phyloP scores from a whole-genome alignment of 192 early-diverging fungal species.

The Rhizoclosmatium sp. region DNA sequence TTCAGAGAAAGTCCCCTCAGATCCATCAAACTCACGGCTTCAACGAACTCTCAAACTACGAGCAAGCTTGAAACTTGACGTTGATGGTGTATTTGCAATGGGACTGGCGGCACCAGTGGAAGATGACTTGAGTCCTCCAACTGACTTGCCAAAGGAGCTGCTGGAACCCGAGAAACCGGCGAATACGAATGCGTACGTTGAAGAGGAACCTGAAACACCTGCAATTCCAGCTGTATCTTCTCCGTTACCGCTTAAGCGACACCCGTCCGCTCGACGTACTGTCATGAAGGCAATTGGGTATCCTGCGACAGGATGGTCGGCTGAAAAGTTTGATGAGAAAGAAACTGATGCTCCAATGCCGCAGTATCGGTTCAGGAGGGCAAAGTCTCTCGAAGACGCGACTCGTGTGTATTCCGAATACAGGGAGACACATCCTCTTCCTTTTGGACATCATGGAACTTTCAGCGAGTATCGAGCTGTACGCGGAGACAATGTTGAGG shows the following conservation, averaged over 20 bases:
- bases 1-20: background rate
- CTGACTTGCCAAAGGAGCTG: background rate
- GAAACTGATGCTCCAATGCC: background rate
- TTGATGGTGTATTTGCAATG: slow-evolving; percentile 32
- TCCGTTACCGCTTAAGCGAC: slow-evolving; percentile 23
- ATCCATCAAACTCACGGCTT: slow-evolving; percentile 11
- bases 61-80: slow-evolving; percentile 16
- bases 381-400: slow-evolving; percentile 29
- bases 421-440: slow-evolving; percentile 12
- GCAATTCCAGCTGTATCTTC: background rate
- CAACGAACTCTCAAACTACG: slow-evolving; percentile 28
- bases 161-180: background rate
- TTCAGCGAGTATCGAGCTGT: slow-evolving; percentile 16
- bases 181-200: background rate
- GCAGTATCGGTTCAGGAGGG: slow-evolving; percentile 21
- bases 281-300: slow-evolving; percentile 28
- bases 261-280: slow-evolving; percentile 17
- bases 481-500: background rate
- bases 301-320: slow-evolving; percentile 22
- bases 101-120: slow-evolving; percentile 21
- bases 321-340: background rate
- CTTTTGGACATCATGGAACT: slow-evolving; percentile 29
- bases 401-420: slow-evolving; percentile 1
- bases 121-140: slow-evolving; percentile 12
- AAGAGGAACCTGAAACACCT: background rate